Percentiles rank a stretch among this genome's conserved stretches.
phyloP scores from a whole-genome alignment of 257 asterid genomes.

The Plantago major region DNA sequence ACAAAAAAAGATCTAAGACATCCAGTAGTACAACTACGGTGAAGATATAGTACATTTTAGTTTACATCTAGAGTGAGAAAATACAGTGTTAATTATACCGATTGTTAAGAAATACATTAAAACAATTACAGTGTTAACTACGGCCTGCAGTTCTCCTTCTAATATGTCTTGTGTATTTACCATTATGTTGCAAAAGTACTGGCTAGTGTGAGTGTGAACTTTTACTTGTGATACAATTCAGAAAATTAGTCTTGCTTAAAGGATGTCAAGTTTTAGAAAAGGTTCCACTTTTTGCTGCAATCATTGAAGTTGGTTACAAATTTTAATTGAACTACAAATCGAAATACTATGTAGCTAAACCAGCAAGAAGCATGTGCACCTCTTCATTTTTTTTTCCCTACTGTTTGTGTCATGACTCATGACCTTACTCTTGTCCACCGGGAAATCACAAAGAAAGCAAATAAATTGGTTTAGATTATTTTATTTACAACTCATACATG shows the following conservation, averaged over 20 bases:
- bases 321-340: not conserved
- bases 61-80: no score
- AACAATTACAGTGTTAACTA: no score
- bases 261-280: not conserved
- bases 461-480: no score
- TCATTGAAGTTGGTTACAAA: slow-evolving; percentile 6
- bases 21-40: no score
- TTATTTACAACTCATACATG: slow-evolving; percentile 13
- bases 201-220: not conserved
- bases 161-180: no score
- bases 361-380: slow-evolving; percentile 28
- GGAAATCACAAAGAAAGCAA: slow-evolving; percentile 18
- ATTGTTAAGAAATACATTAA: no score
- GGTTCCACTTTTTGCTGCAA: slow-evolving; percentile 22
- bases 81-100: no score
- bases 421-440: not conserved
- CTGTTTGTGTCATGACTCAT: not conserved
- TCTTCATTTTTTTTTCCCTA: not conserved
- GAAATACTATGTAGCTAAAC: not conserved
- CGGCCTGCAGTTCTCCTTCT: no score
- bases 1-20: no score
- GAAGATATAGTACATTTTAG: no score
- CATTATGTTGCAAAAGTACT: no score
- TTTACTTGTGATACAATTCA: not conserved
- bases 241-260: not conserved